Evolutionary conservation across 257 asterid genomes (phyloP).

Genomic region (Paraleonurus japonicus): DNA sequence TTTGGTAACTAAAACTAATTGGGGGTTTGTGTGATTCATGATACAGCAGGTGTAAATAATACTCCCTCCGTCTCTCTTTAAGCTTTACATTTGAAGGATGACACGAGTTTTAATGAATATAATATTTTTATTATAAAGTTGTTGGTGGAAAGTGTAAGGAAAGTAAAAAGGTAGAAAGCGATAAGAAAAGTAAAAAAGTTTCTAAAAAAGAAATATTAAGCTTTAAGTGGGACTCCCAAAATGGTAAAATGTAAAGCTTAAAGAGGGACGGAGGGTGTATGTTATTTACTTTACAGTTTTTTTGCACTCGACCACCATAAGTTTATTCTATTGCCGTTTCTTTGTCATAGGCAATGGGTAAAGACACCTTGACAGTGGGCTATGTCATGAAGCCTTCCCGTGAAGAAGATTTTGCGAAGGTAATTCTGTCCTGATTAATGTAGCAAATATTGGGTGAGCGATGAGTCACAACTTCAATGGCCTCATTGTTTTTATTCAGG

Average conservation of each 20-base stretch:
- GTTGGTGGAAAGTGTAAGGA: too few species aligned
- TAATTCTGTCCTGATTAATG: constrained; percentile 23
- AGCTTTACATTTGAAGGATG: too few species aligned
- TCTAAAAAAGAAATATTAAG: too few species aligned
- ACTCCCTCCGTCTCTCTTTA: too few species aligned
- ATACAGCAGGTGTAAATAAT: not conserved
- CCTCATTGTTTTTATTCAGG: not conserved
- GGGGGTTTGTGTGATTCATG: constrained; percentile 1
- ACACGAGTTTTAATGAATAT: too few species aligned
- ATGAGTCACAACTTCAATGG: constrained; percentile 10
- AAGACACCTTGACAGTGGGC: constrained; percentile 60
- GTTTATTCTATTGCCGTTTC: constrained; percentile 22
- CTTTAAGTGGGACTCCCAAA: too few species aligned
- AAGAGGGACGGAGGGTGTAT: too few species aligned
- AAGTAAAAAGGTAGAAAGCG: too few species aligned
- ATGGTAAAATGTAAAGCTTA: too few species aligned
- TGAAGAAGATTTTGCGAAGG: constrained; percentile 96
- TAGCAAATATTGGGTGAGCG: constrained; percentile 13
- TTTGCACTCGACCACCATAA: not conserved
- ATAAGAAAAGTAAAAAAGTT: too few species aligned
- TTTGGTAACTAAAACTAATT: not conserved
- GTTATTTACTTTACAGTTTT: too few species aligned
- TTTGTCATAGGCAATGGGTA: constrained; percentile 51
- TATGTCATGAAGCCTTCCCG: constrained; percentile 96
- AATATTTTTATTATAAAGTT: too few species aligned